Percentiles rank a stretch among this genome's conserved stretches.
These are phyloP conservation scores for Striga asiatica DNA, from an alignment of 257 asterid genomes.

Conservation along the genomic window DNA sequence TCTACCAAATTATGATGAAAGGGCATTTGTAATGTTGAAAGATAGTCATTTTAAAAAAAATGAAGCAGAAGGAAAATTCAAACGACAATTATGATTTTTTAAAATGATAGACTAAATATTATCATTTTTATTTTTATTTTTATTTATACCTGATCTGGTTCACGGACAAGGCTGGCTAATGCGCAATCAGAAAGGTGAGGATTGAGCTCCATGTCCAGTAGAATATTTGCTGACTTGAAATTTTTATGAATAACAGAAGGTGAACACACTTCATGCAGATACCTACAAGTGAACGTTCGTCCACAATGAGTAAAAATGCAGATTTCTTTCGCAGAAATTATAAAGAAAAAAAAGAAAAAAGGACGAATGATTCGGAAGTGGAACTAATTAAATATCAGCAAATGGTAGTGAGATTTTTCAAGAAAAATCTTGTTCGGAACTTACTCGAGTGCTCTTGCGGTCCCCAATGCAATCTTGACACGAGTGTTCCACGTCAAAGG, in stretches of 20 bases:
- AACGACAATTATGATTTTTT: no score
- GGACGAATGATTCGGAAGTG: no score
- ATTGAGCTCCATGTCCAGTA: constrained; percentile 79
- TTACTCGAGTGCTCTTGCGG: constrained; percentile 93
- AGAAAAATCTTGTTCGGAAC: constrained; percentile 9
- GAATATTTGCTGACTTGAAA: constrained; percentile 76
- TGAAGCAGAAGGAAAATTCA: no score
- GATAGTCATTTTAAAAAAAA: no score
- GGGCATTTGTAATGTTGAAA: not conserved
- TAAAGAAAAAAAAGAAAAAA: no score
- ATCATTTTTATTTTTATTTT: not conserved
- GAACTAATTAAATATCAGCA: no score
- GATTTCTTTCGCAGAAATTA: no score
- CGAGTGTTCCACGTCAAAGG: constrained; percentile 89
- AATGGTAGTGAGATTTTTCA: not conserved
- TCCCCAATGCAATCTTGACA: constrained; percentile 89
- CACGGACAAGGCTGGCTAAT: constrained; percentile 58
- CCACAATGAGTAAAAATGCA: no score
- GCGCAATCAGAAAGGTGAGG: constrained; percentile 94
- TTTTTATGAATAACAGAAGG: constrained; percentile 83
- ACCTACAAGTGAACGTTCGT: no score
- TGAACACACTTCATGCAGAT: constrained; percentile 87
- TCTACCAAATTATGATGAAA: no score
- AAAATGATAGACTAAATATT: no score
- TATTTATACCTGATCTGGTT: constrained; percentile 58